phyloP scores from a whole-genome alignment of 345 rosid genomes.

The Eucalyptus globulus region DNA sequence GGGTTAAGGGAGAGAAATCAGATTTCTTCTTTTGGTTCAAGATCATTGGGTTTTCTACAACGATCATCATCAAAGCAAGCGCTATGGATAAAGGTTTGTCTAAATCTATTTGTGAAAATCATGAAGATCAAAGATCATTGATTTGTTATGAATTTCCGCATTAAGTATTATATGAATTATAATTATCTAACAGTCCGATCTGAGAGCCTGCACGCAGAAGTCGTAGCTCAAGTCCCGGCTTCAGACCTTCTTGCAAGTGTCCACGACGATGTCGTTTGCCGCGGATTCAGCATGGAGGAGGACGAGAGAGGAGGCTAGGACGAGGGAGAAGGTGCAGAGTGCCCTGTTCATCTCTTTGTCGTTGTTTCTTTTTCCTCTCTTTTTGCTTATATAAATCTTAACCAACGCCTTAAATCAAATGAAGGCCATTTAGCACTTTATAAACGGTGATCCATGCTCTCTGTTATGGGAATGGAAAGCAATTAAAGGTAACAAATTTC shows the following conservation, averaged over 20 bases:
- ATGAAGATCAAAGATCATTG: no score
- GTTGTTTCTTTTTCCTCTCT: neutral
- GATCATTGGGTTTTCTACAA: no score
- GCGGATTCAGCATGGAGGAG: neutral
- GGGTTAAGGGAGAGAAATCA: no score
- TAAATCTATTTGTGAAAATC: no score
- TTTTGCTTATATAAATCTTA: neutral
- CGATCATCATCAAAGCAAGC: no score
- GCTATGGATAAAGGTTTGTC: no score
- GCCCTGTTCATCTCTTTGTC: neutral
- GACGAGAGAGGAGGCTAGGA: neutral
- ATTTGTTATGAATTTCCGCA: no score
- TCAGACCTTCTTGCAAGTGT: slow-evolving; percentile 32
- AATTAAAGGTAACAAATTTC: neutral
- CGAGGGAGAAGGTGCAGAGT: neutral
- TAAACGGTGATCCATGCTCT: neutral
- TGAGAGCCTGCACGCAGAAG: slow-evolving; percentile 33
- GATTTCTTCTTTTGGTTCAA: no score
- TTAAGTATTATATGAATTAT: no score
- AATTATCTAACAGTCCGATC: no score
- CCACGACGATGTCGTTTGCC: neutral
- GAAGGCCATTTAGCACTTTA: neutral
- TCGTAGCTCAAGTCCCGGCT: slow-evolving; percentile 26
- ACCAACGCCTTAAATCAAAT: neutral
- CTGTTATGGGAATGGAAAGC: neutral